Conservation (phyloP, 768 basidiomycete genomes). For the Lanmaoa pseudosensibilis region DNA sequence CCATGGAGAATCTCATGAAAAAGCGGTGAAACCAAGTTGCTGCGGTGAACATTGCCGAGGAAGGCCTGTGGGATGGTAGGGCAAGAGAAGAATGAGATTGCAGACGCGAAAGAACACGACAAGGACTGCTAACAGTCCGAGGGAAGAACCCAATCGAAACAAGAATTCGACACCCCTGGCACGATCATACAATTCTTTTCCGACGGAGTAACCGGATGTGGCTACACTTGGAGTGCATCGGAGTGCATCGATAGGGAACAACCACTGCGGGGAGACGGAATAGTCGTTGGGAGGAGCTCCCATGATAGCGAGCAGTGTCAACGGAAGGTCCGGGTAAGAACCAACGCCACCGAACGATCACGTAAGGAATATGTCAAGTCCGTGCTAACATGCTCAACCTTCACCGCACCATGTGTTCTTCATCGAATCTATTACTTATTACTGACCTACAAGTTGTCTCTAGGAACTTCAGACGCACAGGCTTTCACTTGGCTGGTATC, state of each 20-base stretch:
- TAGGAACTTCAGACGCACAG: not conserved
- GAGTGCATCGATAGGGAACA: conserved; percentile 63
- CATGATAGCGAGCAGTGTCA: conserved; percentile 15
- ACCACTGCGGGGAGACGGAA: conserved; percentile 57
- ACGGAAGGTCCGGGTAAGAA: conserved; percentile 8
- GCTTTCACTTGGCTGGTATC: not conserved
- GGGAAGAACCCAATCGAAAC: conserved; percentile 75
- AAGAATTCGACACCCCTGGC: conserved; percentile 84
- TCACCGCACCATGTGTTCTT: not conserved
- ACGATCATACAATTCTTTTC: conserved; percentile 75
- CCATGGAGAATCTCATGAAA: conserved; percentile 84
- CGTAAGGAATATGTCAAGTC: conserved; percentile 18
- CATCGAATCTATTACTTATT: conserved; percentile 13
- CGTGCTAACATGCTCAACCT: not conserved
- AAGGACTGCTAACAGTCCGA: conserved; percentile 61
- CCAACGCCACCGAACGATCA: conserved; percentile 27
- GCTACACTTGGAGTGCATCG: conserved; percentile 56
- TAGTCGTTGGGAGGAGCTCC: conserved; percentile 25
- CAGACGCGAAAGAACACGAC: conserved; percentile 6
- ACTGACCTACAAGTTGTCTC: conserved; percentile 14
- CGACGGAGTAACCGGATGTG: conserved; percentile 46
- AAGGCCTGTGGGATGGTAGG: conserved; percentile 50
- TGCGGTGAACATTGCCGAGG: conserved; percentile 81
- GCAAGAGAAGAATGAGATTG: conserved; percentile 11
- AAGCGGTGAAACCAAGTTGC: conserved; percentile 91